These are phyloP conservation scores for Rhododendron ferrugineum DNA, from an alignment of 148 eudicot species.

Conservation along the genomic window DNA sequence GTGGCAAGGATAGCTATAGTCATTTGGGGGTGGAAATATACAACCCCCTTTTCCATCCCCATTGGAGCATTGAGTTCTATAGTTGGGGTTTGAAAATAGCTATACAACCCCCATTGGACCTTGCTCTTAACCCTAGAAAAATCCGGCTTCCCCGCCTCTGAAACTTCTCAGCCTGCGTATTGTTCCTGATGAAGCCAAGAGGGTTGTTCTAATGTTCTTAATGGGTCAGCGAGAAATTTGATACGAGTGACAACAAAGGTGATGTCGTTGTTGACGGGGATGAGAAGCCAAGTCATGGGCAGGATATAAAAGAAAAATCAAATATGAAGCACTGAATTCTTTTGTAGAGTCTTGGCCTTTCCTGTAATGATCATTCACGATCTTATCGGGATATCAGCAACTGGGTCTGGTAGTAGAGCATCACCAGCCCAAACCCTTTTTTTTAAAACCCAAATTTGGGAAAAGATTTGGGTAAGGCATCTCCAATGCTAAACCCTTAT, in stretches of 20 bases:
- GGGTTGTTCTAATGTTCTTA: neutral
- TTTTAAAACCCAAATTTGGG: too few relatives aligned
- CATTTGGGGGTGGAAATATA: too few relatives aligned
- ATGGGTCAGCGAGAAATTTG: neutral
- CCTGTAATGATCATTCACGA: slow-evolving; percentile 58
- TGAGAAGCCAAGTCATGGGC: slow-evolving; percentile 37
- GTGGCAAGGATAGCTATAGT: too few relatives aligned
- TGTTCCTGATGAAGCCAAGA: neutral
- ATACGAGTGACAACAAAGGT: neutral
- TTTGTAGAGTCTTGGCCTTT: slow-evolving; percentile 87
- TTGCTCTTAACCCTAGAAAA: slow-evolving; percentile 14
- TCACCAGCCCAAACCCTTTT: too few relatives aligned
- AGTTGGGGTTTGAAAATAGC: too few relatives aligned
- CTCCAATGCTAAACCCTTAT: too few relatives aligned
- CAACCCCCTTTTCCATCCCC: too few relatives aligned
- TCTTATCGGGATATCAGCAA: slow-evolving; percentile 87
- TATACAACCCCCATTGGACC: too few relatives aligned
- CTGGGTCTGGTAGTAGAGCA: slow-evolving; percentile 72
- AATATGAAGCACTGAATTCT: slow-evolving; percentile 45
- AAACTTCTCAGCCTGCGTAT: too few relatives aligned
- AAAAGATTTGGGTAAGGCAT: too few relatives aligned
- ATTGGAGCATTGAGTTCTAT: too few relatives aligned
- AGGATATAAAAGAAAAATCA: slow-evolving; percentile 39
- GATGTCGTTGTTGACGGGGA: slow-evolving; percentile 21
- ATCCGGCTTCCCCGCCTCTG: neutral